Evolutionary conservation across 2,329 filamentous ascomycete species (phyloP).

Genomic region (Elsinoe arachidis): DNA sequence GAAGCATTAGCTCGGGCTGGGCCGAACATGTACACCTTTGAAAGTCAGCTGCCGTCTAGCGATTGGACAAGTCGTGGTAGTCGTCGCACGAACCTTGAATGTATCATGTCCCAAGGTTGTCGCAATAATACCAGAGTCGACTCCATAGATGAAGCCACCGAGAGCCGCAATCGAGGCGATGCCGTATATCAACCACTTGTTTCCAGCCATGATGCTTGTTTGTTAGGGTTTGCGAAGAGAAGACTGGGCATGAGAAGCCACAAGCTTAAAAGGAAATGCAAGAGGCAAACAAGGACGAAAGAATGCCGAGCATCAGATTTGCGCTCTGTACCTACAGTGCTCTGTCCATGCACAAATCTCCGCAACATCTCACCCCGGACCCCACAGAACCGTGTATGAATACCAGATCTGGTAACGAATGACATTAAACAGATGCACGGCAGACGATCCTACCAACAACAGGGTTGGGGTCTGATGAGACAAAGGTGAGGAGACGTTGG

Average conservation of each 20-base stretch:
- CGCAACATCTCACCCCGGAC: background rate
- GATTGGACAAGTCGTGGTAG: too few species aligned
- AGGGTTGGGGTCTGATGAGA: background rate
- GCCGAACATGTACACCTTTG: slow-evolving; percentile 25
- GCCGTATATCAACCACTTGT: slow-evolving; percentile 6
- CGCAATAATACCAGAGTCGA: slow-evolving; percentile 25
- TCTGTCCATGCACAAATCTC: background rate
- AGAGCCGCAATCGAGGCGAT: slow-evolving; percentile 1
- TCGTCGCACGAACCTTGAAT: slow-evolving; percentile 20
- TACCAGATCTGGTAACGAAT: background rate
- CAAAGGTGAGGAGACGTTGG: background rate
- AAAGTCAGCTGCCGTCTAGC: background rate
- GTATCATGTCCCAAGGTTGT: slow-evolving; percentile 28
- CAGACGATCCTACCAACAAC: background rate
- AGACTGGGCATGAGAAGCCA: background rate
- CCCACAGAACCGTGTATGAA: background rate
- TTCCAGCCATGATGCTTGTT: background rate
- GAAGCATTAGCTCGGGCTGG: slow-evolving; percentile 22
- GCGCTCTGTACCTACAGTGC: background rate
- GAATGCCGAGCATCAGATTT: background rate
- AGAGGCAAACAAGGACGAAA: background rate
- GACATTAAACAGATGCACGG: background rate
- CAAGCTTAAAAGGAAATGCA: background rate
- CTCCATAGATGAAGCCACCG: slow-evolving; percentile 6
- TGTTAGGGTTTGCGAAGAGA: background rate